Evolutionary conservation across 345 rosid species (phyloP).

Genomic region (Citrus cavaleriei): DNA sequence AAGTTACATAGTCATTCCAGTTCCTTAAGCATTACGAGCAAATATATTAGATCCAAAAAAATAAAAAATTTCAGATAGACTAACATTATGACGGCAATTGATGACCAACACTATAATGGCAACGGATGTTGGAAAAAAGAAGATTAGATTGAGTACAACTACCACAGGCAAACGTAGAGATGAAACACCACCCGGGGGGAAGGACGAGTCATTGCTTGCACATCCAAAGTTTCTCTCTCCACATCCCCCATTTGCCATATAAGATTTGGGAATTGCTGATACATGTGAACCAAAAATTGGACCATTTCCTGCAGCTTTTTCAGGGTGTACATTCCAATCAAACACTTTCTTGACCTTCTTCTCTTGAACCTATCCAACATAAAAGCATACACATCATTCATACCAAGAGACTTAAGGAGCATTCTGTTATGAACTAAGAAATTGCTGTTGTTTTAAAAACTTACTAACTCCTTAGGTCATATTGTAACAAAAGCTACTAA

Average conservation of each 20-base stretch:
- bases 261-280: constrained; percentile 30
- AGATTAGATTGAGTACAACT: constrained; percentile 46
- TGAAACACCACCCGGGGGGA: constrained; percentile 63
- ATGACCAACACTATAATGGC: not conserved
- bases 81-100: not conserved
- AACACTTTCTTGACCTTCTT: constrained; percentile 85
- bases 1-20: not conserved
- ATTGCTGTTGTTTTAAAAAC: not conserved
- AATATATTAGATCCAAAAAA: not conserved
- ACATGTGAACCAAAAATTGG: constrained; percentile 39
- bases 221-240: constrained; percentile 26
- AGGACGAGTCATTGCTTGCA: constrained; percentile 45
- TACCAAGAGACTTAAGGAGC: not conserved
- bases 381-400: constrained; percentile 3
- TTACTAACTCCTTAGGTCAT: not conserved
- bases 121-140: constrained; percentile 3
- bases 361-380: constrained; percentile 72
- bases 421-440: not conserved
- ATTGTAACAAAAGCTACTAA: not conserved
- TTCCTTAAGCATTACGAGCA: not conserved
- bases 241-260: constrained; percentile 56
- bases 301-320: constrained; percentile 44
- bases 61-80: not conserved
- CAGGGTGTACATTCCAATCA: constrained; percentile 71
- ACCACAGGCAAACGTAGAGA: constrained; percentile 86